Conservation (phyloP, 495 filamentous ascomycete species). For the Trypethelium eluteriae region DNA sequence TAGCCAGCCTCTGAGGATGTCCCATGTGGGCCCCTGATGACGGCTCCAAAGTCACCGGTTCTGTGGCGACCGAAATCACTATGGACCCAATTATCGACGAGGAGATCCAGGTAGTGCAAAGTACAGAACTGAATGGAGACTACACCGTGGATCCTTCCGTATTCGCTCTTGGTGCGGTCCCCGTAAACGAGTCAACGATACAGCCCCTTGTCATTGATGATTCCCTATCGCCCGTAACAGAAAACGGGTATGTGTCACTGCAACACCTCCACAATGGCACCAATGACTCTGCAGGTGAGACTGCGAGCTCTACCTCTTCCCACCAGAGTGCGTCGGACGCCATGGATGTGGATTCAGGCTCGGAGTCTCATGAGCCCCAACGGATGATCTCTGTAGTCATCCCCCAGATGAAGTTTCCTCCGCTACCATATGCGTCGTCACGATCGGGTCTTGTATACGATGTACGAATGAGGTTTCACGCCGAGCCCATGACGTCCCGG, state of each 20-base stretch:
- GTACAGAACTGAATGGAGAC: neutral
- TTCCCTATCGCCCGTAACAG: neutral
- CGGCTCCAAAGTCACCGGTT: neutral
- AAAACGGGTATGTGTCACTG: neutral
- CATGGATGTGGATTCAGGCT: constrained; percentile 1
- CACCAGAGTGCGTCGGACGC: neutral
- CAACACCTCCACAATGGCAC: neutral
- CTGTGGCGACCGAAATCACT: neutral
- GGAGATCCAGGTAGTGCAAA: constrained; percentile 2
- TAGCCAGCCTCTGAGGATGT: neutral
- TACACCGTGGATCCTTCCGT: constrained; percentile 5
- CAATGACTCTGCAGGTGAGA: neutral
- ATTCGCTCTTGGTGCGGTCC: neutral
- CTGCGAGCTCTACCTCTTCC: neutral
- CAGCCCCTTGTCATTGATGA: neutral
- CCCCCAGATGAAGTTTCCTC: constrained; percentile 17
- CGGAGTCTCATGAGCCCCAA: neutral
- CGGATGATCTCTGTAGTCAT: constrained; percentile 17
- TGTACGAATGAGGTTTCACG: constrained; percentile 83
- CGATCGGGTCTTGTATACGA: constrained; percentile 76
- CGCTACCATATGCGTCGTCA: constrained; percentile 33
- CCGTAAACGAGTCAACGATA: neutral
- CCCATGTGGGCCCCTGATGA: neutral
- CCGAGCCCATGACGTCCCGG: constrained; percentile 52
- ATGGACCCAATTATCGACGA: neutral